Evolutionary conservation across 2,329 filamentous ascomycete species (phyloP).

Genomic region (Clonostachys solani): DNA sequence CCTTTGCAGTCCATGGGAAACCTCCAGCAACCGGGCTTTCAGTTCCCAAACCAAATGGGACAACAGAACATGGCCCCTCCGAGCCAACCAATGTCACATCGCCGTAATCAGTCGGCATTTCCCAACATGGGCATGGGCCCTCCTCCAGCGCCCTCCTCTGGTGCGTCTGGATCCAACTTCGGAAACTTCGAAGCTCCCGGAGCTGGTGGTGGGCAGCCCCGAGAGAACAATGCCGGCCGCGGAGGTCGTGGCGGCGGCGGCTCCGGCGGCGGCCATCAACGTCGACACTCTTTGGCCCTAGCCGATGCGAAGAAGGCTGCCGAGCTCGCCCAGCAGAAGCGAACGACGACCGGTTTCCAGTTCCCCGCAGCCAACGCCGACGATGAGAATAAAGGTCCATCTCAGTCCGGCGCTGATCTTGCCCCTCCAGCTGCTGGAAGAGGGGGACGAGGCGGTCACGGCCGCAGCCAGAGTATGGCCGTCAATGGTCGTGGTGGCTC

Average conservation of each 20-base stretch:
- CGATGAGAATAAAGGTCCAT: conserved; percentile 33
- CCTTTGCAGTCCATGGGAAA: conserved; percentile 78
- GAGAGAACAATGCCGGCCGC: conserved; percentile 40
- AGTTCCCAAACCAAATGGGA: conserved; percentile 77
- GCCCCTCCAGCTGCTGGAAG: conserved; percentile 39
- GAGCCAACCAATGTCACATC: conserved; percentile 79
- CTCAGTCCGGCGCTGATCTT: conserved; percentile 22
- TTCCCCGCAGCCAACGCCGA: conserved; percentile 71
- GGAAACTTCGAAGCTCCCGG: conserved; percentile 68
- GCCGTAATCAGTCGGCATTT: conserved; percentile 95
- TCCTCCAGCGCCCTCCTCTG: conserved; percentile 87
- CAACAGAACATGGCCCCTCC: conserved; percentile 67
- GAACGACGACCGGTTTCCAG: conserved; percentile 89
- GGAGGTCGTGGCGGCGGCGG: conserved; percentile 69
- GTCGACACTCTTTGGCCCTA: conserved; percentile 89
- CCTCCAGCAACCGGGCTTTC: conserved; percentile 78
- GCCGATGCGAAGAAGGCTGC: conserved; percentile 97
- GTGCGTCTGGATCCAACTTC: conserved; percentile 74
- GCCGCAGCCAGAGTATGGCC: conserved; percentile 90
- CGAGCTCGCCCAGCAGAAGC: conserved; percentile 93
- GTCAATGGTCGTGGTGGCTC: conserved; percentile 69
- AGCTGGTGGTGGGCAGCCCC: conserved; percentile 7
- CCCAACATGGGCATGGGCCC: conserved; percentile 88
- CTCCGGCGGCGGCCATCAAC: conserved; percentile 75
- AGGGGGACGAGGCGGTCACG: conserved; percentile 57